Evolutionary conservation across 768 basidiomycete genomes (phyloP).

Genomic region (Leccinum subgranulosum): DNA sequence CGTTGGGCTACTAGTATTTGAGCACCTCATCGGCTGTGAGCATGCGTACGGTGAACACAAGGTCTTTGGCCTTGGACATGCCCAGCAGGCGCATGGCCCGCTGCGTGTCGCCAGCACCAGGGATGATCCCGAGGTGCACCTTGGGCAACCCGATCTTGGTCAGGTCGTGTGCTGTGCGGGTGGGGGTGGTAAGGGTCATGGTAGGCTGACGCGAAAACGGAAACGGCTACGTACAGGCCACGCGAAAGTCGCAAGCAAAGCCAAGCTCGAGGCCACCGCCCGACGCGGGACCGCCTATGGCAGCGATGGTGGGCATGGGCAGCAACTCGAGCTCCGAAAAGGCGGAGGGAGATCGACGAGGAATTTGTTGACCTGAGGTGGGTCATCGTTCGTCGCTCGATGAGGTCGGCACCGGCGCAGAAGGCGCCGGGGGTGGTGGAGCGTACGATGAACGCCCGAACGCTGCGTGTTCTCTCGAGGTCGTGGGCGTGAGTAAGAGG

Average conservation of each 20-base stretch:
- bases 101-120: slow-evolving; percentile 86
- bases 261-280: slow-evolving; percentile 91
- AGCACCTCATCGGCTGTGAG: slow-evolving; percentile 66
- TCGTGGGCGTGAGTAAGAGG: neutral
- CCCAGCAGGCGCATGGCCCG: slow-evolving; percentile 76
- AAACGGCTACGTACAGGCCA: slow-evolving; percentile 59
- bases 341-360: slow-evolving; percentile 65
- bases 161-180: slow-evolving; percentile 51
- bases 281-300: slow-evolving; percentile 89
- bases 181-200: neutral
- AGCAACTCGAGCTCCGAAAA: slow-evolving; percentile 75
- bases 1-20: slow-evolving; percentile 32
- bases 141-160: slow-evolving; percentile 90
- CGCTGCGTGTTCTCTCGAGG: slow-evolving; percentile 35
- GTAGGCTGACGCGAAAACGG: neutral
- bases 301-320: slow-evolving; percentile 86
- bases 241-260: slow-evolving; percentile 86
- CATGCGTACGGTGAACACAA: slow-evolving; percentile 65
- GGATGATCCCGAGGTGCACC: slow-evolving; percentile 31
- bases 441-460: slow-evolving; percentile 78
- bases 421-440: slow-evolving; percentile 77
- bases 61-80: slow-evolving; percentile 74
- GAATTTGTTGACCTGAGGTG: slow-evolving; percentile 72
- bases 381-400: slow-evolving; percentile 80
- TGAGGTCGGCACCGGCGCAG: slow-evolving; percentile 90